These are phyloP conservation scores for Claviceps digitariae DNA, from an alignment of 2,329 filamentous ascomycete genomes.

Conservation along the genomic window DNA sequence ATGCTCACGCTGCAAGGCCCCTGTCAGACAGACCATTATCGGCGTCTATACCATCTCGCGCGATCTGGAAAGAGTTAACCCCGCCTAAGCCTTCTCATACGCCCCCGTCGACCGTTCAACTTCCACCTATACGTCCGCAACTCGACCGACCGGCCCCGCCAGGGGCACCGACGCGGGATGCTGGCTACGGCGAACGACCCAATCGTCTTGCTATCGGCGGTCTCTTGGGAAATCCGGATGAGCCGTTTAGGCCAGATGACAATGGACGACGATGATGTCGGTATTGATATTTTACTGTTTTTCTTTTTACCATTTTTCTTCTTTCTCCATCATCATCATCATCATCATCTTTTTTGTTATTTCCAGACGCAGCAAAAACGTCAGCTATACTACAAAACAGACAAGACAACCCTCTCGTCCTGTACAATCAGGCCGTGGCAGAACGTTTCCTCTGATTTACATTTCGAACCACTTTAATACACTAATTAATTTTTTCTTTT, in stretches of 20 bases:
- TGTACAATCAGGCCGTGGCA: no score
- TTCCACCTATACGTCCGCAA: slow-evolving; percentile 34
- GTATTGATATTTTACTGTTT: not conserved
- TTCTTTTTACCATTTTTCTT: not conserved
- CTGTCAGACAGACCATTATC: not conserved
- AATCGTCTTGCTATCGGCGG: slow-evolving; percentile 47
- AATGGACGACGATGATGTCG: not conserved
- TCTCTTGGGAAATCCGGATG: slow-evolving; percentile 44
- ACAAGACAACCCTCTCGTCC: not conserved
- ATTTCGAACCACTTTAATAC: not conserved
- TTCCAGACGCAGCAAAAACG: not conserved
- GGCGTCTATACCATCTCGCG: not conserved
- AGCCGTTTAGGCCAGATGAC: slow-evolving; percentile 12
- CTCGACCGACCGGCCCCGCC: slow-evolving; percentile 14
- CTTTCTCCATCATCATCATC: not conserved
- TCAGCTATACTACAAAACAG: not conserved
- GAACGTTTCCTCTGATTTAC: not conserved
- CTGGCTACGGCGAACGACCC: slow-evolving; percentile 35
- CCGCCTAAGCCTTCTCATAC: not conserved
- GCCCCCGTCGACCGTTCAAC: slow-evolving; percentile 23
- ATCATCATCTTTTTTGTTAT: not conserved
- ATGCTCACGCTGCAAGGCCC: not conserved
- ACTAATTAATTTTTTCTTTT: not conserved
- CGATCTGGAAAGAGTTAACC: not conserved
- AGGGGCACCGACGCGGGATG: slow-evolving; percentile 11